Evolutionary conservation across 805 yeast genomes (phyloP), one percentile per base, ranked within the genome.

Genomic region (Metschnikowia amazonensis): DNA sequence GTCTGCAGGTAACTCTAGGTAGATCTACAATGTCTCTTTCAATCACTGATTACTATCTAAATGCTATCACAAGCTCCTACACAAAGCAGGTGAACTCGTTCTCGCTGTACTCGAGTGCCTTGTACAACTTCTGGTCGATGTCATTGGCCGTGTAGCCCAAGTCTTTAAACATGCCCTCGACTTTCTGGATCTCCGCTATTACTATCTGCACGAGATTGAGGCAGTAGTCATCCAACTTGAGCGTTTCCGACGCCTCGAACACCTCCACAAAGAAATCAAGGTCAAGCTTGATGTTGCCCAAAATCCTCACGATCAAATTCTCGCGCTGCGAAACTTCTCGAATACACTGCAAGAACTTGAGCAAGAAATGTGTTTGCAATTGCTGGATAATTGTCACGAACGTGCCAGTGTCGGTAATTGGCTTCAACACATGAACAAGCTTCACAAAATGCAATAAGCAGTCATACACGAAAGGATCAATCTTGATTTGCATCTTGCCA

Each of bases 401-500:
- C 5, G 68, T 65, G 11, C 62, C 68, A 5, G 49, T 48, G 14
- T 66, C 68, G 1, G 75, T 69, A 16, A 71, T 60, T 11, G 76
- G 76, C 47, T 68, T 69, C 23, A 71, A 61, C 14, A 59, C 62
- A 42, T 70, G 66, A 4, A 68, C 64, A 31, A 71, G 53, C 49
- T 65, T 69, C 11, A 71, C 75, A 53, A 70, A 69, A 51, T 70
- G 75, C 25, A 69, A 57, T 42, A 71, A 58, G 4, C 66, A 57
- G 35, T 65, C 70, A 52, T 67, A 71, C 13, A 70, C 62, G 37
- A 69, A 69, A 2, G 70, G 70, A 47, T 71, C 74, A 8, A 71
- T 61, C 9, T 47, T 50, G 5, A 45, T 25, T 6, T 62, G 68
- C 16, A 27, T n/a, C 10, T 27, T 42, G 34, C 30, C 28, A 3